Conservation (phyloP, 176 grass and related monocot species). For the Musa troglodytarum region DNA sequence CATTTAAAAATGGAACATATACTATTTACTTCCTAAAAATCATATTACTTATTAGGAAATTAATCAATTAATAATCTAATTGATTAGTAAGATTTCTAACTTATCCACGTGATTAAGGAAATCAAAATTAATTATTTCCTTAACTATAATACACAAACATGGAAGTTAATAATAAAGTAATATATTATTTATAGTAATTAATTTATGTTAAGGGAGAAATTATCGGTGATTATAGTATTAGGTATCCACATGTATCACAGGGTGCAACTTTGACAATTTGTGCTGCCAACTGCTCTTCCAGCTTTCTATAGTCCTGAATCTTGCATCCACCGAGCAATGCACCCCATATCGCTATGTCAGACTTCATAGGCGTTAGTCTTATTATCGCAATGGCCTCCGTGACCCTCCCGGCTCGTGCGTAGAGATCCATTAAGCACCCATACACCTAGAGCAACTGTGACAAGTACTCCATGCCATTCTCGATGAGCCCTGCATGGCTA, state of each 20-base stretch:
- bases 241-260: conserved; percentile 15
- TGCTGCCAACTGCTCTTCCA: conserved; percentile 10
- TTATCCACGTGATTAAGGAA: no score
- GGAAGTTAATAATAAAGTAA: no score
- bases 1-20: no score
- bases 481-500: conserved; percentile 14
- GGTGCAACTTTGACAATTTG: conserved; percentile 15
- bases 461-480: conserved; percentile 4
- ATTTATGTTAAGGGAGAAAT: no score
- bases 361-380: conserved; percentile 30
- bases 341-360: conserved; percentile 21
- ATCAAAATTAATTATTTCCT: no score
- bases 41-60: no score
- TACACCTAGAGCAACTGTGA: neutral
- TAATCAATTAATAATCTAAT: no score
- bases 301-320: neutral
- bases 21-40: no score
- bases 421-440: neutral
- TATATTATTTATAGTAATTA: no score
- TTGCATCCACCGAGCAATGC: conserved; percentile 12
- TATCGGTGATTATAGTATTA: neutral
- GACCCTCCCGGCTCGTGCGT: neutral
- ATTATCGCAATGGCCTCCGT: conserved; percentile 3
- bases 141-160: no score
- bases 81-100: no score